phyloP scores from a whole-genome alignment of 495 filamentous ascomycete genomes.

The Alectoria sarmentosa region DNA sequence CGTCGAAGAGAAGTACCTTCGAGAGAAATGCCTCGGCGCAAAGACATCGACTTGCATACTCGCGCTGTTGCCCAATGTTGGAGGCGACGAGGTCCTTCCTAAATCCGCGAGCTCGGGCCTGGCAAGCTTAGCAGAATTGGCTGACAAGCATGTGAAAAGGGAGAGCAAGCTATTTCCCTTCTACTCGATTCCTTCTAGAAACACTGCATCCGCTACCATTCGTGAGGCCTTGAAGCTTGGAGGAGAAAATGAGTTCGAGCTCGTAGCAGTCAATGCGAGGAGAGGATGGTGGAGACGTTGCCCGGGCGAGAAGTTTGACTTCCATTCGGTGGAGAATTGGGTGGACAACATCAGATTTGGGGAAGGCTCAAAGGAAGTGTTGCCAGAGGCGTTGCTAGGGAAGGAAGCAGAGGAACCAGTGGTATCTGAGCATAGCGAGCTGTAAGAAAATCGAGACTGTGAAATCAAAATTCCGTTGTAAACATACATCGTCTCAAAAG shows the following conservation, averaged over 20 bases:
- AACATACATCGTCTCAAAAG: background rate
- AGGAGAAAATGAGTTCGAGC: conserved; percentile 45
- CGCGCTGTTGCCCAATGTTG: conserved; percentile 58
- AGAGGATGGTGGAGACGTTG: conserved; percentile 80
- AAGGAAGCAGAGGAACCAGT: conserved; percentile 14
- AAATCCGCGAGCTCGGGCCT: conserved; percentile 48
- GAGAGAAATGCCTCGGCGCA: conserved; percentile 61
- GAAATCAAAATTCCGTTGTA: background rate
- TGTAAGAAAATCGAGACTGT: conserved; percentile 11
- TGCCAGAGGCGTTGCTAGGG: conserved; percentile 64
- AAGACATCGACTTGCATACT: conserved; percentile 84
- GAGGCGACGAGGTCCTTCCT: conserved; percentile 36
- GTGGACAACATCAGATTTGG: conserved; percentile 81
- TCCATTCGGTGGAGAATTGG: conserved; percentile 68
- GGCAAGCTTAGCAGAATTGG: conserved; percentile 61
- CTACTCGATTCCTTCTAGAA: conserved; percentile 61
- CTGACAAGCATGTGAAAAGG: conserved; percentile 60
- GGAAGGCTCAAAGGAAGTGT: conserved; percentile 71
- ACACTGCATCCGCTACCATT: conserved; percentile 49
- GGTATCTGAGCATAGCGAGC: conserved; percentile 20
- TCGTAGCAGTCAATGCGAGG: conserved; percentile 78
- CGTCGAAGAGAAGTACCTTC: conserved; percentile 50
- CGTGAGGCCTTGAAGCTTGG: conserved; percentile 54
- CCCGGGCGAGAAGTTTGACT: conserved; percentile 46
- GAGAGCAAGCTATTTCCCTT: conserved; percentile 72